A percentile compares a stretch with the other conserved stretches of the same genome.
Conservation (phyloP, 441 rosid genomes). For the Omphalea diandra region DNA sequence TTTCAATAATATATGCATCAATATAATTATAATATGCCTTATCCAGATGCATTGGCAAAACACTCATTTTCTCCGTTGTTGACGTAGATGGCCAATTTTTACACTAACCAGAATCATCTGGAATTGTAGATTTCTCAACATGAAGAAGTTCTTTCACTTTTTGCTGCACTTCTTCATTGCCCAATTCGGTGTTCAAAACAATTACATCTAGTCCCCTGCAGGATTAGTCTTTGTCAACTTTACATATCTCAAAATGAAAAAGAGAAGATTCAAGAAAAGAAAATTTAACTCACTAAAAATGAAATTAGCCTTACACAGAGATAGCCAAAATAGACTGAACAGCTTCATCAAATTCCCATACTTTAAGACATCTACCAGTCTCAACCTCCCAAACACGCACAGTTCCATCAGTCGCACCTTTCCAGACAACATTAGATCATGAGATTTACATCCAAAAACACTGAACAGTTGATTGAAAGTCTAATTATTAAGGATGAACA, state of each 20-base stretch:
- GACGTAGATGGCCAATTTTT: conserved; percentile 8
- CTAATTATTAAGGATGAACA: conserved; percentile 10
- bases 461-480: background rate
- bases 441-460: conserved; percentile 14
- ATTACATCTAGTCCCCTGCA: conserved; percentile 78
- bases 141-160: conserved; percentile 62
- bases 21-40: background rate
- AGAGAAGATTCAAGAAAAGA: background rate
- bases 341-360: conserved; percentile 73
- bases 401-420: conserved; percentile 87
- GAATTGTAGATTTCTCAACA: conserved; percentile 37
- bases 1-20: background rate
- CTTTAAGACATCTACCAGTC: conserved; percentile 71
- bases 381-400: conserved; percentile 96
- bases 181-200: conserved; percentile 74
- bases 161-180: conserved; percentile 62
- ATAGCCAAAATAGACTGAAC: conserved; percentile 66
- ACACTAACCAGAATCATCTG: conserved; percentile 51
- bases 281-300: background rate
- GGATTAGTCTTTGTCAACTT: conserved; percentile 21
- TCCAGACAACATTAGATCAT: conserved; percentile 21
- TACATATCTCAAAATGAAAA: background rate
- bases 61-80: background rate
- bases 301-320: conserved; percentile 51
- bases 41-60: background rate